Evolutionary conservation across 352 stramenopile genomes (phyloP).

Genomic region (Lagenidium sp.): DNA sequence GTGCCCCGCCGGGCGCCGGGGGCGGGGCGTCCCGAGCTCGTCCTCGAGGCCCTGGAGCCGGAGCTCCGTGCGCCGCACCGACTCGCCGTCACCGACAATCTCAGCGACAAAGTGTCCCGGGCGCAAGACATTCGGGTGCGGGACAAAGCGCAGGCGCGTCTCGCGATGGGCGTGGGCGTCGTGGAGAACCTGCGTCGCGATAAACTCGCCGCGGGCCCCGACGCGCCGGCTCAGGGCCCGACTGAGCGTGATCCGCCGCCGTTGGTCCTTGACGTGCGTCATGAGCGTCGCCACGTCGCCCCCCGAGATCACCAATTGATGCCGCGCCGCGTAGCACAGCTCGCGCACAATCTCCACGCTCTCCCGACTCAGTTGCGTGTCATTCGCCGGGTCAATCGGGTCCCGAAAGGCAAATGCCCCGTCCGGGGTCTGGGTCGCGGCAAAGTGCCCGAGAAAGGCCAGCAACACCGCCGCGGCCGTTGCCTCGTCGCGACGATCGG

Average conservation of each 20-base stretch:
- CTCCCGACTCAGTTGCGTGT: constrained; percentile 42
- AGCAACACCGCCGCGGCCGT: constrained; percentile 42
- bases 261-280: constrained; percentile 34
- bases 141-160: constrained; percentile 9
- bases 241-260: constrained; percentile 58
- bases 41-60: constrained; percentile 57
- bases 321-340: constrained; percentile 51
- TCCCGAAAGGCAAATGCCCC: constrained; percentile 47
- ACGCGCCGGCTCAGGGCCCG: constrained; percentile 58
- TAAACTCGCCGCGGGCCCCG: constrained; percentile 48
- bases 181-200: constrained; percentile 54
- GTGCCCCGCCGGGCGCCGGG: constrained; percentile 25
- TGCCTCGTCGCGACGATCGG: constrained; percentile 11
- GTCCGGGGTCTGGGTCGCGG: constrained; percentile 14
- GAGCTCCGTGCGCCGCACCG: constrained; percentile 49
- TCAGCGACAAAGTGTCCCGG: constrained; percentile 68
- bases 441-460: constrained; percentile 43
- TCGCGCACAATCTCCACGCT: constrained; percentile 40
- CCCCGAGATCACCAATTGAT: constrained; percentile 49
- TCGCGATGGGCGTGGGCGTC: constrained; percentile 17
- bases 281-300: constrained; percentile 54
- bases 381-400: constrained; percentile 46
- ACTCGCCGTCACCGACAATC: constrained; percentile 47
- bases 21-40: constrained; percentile 42
- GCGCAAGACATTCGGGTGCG: constrained; percentile 57